Evolutionary conservation across 1,139 yeast species (phyloP), one percentile per base, ranked within the genome.

Genomic region (Candida glucosophila): DNA sequence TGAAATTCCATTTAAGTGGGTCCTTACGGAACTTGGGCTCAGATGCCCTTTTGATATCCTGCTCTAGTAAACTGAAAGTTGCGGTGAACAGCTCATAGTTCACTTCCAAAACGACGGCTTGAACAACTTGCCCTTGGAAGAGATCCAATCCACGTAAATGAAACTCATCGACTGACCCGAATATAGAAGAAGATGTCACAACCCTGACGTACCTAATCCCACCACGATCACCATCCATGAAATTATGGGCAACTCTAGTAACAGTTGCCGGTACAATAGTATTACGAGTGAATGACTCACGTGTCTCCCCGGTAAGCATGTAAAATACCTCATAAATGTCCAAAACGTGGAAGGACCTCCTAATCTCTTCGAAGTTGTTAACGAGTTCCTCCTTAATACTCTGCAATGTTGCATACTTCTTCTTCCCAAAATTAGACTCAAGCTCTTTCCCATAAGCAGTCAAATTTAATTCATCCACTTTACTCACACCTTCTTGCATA

Each of bases 361-460:
- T 73, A 40, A 81, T 65, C 55, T 90, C 98, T 41, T 77, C 93
- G 47, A 75, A 90, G 37, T 86, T 90, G 37, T 76, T 79, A 37
- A 82, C 82, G 36, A 90, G 67, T 49, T 90, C 99, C 36, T 80
- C 83, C 39, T 83, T 79, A 48, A 90, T 90, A 64, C 85, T 78
- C 43, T 80, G 88, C 34, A 85, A 63, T 1, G 94, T 83, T 22
- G 85, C 78, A 40, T 83, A 73, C 59, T 85, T 85, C 52, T 72
- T 77, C 52, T 76, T 80, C 27, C 80, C 77, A 48, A 76, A 79
- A 37, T 79, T 75, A 31, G 68, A 58, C 48, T 83, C 94, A 38
- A 90, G 66, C 50, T 88, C 95, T 39, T 78, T 82, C n/a, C 97
- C 96, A 50, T 86, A 90, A 23, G 88, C 93, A 43, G 85, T 93